These are phyloP conservation scores for Pleurotus cornucopiae DNA, from an alignment of 768 basidiomycete genomes.

Conservation along the genomic window DNA sequence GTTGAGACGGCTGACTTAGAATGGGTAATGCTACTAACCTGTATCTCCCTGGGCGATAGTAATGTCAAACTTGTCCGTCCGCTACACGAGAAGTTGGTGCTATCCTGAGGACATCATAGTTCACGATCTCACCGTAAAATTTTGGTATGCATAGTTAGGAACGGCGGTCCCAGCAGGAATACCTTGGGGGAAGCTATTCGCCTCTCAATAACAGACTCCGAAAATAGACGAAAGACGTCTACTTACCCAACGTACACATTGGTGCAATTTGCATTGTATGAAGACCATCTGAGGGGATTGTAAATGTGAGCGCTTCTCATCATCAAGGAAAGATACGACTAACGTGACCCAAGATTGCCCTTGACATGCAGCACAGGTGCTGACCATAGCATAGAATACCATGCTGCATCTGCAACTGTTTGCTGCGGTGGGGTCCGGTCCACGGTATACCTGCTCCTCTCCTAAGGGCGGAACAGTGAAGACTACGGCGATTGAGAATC, in stretches of 20 bases:
- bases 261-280: conserved; percentile 44
- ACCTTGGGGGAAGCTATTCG: conserved; percentile 26
- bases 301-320: not conserved
- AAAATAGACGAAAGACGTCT: conserved; percentile 8
- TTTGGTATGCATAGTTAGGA: conserved; percentile 46
- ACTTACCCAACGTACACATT: conserved; percentile 30
- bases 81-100: conserved; percentile 13
- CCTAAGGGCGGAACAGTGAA: conserved; percentile 31
- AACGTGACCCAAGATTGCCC: conserved; percentile 26
- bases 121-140: conserved; percentile 29
- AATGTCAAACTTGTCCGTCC: conserved; percentile 26
- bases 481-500: conserved; percentile 16
- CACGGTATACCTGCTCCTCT: conserved; percentile 28
- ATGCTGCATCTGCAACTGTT: conserved; percentile 49
- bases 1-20: not conserved
- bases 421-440: conserved; percentile 26
- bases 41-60: conserved; percentile 22
- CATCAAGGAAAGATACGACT: not conserved
- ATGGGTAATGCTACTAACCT: conserved; percentile 13
- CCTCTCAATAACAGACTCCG: not conserved
- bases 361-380: conserved; percentile 51
- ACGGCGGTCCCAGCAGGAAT: conserved; percentile 40
- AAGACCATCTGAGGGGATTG: conserved; percentile 38
- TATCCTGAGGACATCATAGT: no score
- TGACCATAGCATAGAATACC: conserved; percentile 48